These are phyloP conservation scores for Aspergillus nidulans DNA, from an alignment of 495 filamentous ascomycete species.

Conservation along the genomic window DNA sequence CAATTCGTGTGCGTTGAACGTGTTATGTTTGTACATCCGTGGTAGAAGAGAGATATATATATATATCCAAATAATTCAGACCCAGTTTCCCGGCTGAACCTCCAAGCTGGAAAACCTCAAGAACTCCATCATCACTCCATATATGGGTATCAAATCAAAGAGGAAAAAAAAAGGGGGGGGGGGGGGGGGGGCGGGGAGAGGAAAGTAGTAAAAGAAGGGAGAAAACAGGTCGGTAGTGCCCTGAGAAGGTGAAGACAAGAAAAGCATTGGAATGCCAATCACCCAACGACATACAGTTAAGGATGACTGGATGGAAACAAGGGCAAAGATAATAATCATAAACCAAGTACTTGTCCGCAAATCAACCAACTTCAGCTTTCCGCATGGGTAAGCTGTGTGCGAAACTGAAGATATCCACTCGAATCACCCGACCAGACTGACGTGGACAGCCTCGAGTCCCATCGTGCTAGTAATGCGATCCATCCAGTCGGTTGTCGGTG, in stretches of 20 bases:
- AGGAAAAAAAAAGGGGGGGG: no score
- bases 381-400: neutral
- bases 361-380: neutral
- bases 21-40: neutral
- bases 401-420: neutral
- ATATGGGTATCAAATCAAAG: constrained; percentile 10
- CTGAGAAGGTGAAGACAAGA: neutral
- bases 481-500: constrained; percentile 28
- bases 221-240: neutral
- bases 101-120: neutral
- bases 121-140: constrained; percentile 5
- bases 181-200: no score
- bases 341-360: neutral
- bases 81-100: neutral
- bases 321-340: neutral
- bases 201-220: neutral
- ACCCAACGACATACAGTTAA: neutral
- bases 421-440: constrained; percentile 1
- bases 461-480: constrained; percentile 26
- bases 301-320: neutral
- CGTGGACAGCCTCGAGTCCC: constrained; percentile 20
- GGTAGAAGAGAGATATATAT: neutral
- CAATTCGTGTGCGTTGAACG: neutral
- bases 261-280: no score
- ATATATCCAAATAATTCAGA: no score